Evolutionary conservation across 1,139 yeast species (phyloP).

Genomic region (Candida pseudocylindracea): DNA sequence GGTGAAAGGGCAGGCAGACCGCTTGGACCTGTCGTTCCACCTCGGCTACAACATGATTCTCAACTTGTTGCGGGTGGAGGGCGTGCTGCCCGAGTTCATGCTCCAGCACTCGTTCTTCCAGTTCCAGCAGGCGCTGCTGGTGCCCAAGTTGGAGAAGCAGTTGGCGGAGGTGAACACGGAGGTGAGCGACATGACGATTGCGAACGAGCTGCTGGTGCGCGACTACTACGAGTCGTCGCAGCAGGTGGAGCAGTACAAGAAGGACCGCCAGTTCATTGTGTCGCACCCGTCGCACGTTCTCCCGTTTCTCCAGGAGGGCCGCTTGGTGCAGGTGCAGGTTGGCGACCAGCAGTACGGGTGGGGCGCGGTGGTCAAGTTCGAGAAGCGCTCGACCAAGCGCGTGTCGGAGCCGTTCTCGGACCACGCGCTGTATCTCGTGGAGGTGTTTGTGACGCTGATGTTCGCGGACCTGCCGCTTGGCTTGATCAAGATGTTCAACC

Average conservation of each 20-base stretch:
- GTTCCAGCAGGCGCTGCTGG: slow-evolving; percentile 81
- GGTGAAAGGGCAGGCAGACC: slow-evolving; percentile 97
- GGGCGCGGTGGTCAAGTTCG: slow-evolving; percentile 72
- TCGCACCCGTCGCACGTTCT: slow-evolving; percentile 81
- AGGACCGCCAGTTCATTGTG: slow-evolving; percentile 67
- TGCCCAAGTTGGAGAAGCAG: slow-evolving; percentile 60
- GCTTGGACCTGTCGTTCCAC: slow-evolving; percentile 92
- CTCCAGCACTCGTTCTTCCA: slow-evolving; percentile 85
- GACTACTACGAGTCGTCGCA: slow-evolving; percentile 69
- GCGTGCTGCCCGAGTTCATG: slow-evolving; percentile 96
- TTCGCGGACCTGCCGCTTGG: slow-evolving; percentile 58
- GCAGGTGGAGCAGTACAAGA: slow-evolving; percentile 45
- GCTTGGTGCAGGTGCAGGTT: slow-evolving; percentile 49
- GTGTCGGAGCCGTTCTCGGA: slow-evolving; percentile 33
- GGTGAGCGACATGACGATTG: slow-evolving; percentile 27
- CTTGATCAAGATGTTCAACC: slow-evolving; percentile 48
- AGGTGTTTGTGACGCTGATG: slow-evolving; percentile 64
- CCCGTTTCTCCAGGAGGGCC: slow-evolving; percentile 74
- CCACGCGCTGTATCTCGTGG: slow-evolving; percentile 76
- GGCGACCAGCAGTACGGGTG: slow-evolving; percentile 63
- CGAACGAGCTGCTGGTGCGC: slow-evolving; percentile 50
- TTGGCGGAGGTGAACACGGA: slow-evolving; percentile 28
- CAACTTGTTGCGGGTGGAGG: slow-evolving; percentile 90
- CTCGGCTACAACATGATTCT: slow-evolving; percentile 93
- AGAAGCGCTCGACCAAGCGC: slow-evolving; percentile 44